phyloP scores from a whole-genome alignment of 2,329 filamentous ascomycete genomes.

The Trichoderma aggressivum region DNA sequence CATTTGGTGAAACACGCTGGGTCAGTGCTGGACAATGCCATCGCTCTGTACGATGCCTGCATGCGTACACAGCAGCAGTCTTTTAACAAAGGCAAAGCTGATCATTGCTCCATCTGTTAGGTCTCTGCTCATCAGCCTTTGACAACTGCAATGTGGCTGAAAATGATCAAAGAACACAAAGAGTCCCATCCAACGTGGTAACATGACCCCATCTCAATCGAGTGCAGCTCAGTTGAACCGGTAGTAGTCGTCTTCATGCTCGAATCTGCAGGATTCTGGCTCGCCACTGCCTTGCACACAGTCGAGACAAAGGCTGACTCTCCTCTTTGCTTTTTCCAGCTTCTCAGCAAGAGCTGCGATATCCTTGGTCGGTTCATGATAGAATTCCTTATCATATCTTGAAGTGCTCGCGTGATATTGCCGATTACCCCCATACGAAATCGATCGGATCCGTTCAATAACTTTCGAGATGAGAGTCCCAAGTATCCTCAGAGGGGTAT shows the following conservation, averaged over 20 bases:
- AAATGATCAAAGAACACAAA: neutral
- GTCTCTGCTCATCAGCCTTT: neutral
- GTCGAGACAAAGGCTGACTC: neutral
- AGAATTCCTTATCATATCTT: neutral
- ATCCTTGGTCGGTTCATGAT: neutral
- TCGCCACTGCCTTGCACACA: neutral
- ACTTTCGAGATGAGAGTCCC: neutral
- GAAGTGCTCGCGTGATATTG: neutral
- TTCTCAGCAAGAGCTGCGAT: neutral
- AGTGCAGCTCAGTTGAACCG: neutral
- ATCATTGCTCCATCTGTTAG: neutral
- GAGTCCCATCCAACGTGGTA: neutral
- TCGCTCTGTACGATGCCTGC: neutral
- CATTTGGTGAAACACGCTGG: neutral
- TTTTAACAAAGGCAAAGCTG: neutral
- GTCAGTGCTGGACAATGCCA: neutral
- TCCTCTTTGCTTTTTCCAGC: neutral
- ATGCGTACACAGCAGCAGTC: neutral
- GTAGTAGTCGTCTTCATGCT: neutral
- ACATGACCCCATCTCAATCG: neutral
- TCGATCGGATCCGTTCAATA: neutral
- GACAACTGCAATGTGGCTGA: neutral
- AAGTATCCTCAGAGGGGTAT: neutral
- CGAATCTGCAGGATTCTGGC: neutral
- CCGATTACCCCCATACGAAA: neutral